Conservation (phyloP, 1,139 yeast species). For the Tardiomyces blankii region DNA sequence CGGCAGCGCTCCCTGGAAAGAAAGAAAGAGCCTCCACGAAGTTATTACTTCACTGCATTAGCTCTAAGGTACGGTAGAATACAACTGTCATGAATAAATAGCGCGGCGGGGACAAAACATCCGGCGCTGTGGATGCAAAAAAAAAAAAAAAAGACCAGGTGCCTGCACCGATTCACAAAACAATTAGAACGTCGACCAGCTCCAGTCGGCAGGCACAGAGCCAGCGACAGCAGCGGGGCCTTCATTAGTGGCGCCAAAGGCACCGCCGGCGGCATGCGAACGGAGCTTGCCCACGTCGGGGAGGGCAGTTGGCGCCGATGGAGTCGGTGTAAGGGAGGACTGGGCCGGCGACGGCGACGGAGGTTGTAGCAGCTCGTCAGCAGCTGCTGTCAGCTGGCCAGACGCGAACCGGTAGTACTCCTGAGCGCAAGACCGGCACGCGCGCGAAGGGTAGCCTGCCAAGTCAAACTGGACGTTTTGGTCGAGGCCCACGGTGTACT, state of each 20-base stretch:
- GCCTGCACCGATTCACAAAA: too few species aligned
- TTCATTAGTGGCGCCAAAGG: not conserved
- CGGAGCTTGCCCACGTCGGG: not conserved
- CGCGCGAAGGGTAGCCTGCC: slow-evolving; percentile 62
- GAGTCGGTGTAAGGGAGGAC: too few species aligned
- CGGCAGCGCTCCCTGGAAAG: too few species aligned
- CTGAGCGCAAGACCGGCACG: slow-evolving; percentile 53
- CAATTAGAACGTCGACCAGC: not conserved
- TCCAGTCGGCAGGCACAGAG: slow-evolving; percentile 1
- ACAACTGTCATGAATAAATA: too few species aligned
- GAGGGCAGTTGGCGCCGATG: not conserved
- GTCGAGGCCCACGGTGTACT: slow-evolving; percentile 44
- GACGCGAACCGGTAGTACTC: not conserved
- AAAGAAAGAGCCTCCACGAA: too few species aligned
- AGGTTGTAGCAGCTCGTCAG: not conserved
- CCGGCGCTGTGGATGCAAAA: too few species aligned
- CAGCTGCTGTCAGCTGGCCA: not conserved
- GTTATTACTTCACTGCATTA: too few species aligned
- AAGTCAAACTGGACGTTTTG: slow-evolving; percentile 67
- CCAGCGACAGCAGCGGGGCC: slow-evolving; percentile 1
- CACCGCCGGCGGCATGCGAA: not conserved
- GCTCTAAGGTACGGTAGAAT: too few species aligned
- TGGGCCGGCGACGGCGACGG: not conserved
- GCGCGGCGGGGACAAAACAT: too few species aligned
- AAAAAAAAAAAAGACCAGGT: too few species aligned